Percentiles rank a stretch among this genome's conserved stretches.
Evolutionary conservation across 345 rosid species (phyloP).

Genomic region (Fremontodendron californicum): DNA sequence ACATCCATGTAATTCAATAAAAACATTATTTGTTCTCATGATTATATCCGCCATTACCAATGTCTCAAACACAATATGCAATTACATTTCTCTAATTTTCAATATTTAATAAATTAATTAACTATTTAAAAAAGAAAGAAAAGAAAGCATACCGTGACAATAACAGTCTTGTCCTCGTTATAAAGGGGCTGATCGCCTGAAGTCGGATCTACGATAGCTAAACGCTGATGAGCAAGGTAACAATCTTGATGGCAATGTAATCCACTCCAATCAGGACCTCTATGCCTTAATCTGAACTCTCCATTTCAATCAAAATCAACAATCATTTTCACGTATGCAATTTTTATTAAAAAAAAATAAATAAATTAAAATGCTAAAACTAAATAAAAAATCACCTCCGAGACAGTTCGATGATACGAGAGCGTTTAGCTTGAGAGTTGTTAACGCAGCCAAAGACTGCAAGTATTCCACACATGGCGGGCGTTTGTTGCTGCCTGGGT

Average conservation of each 20-base stretch:
- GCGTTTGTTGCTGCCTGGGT: not conserved
- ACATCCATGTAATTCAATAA: not conserved
- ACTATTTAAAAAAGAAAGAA: no score
- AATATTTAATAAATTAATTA: no score
- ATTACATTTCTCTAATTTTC: no score
- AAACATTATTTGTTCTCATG: not conserved
- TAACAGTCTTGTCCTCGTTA: slow-evolving; percentile 64
- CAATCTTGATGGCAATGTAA: slow-evolving; percentile 60
- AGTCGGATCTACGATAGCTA: slow-evolving; percentile 77
- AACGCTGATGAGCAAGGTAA: slow-evolving; percentile 75
- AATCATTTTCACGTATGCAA: not conserved
- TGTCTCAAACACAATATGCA: not conserved
- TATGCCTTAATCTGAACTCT: slow-evolving; percentile 53
- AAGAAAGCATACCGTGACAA: slow-evolving; percentile 52
- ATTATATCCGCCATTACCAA: not conserved
- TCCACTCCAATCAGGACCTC: slow-evolving; percentile 94
- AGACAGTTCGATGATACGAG: slow-evolving; percentile 78
- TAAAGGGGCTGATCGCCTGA: slow-evolving; percentile 89
- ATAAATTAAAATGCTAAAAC: not conserved
- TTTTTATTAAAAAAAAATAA: not conserved
- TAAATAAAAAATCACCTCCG: slow-evolving; percentile 40
- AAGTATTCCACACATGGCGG: slow-evolving; percentile 79
- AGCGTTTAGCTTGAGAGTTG: slow-evolving; percentile 70
- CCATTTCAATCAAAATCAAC: slow-evolving; percentile 10
- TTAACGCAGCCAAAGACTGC: slow-evolving; percentile 71